Evolutionary conservation across 352 stramenopile species (phyloP).

Genomic region (Heterotrichella gracilis): DNA sequence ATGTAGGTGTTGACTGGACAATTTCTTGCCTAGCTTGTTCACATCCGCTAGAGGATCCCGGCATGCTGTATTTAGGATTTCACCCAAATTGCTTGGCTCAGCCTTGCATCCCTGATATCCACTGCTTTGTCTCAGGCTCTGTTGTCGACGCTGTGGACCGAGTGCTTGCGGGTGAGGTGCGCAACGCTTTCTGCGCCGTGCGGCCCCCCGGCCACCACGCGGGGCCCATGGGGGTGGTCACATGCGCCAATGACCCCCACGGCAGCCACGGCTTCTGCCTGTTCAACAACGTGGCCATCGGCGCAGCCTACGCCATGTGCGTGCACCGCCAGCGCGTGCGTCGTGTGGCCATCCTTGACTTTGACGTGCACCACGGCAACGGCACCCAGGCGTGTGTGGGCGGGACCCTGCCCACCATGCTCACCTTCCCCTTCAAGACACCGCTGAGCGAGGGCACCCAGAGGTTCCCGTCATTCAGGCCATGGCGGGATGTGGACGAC

Average conservation of each 20-base stretch:
- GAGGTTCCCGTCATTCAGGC: conserved; percentile 45
- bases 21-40: too few species aligned
- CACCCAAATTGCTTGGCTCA: too few species aligned
- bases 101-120: too few species aligned
- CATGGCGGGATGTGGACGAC: conserved; percentile 69
- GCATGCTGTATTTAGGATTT: too few species aligned
- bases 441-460: conserved; percentile 14
- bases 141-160: conserved; percentile 41
- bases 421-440: conserved; percentile 39
- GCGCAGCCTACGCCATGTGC: conserved; percentile 67
- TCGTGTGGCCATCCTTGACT: conserved; percentile 69
- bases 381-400: conserved; percentile 74
- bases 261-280: conserved; percentile 58
- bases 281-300: conserved; percentile 88
- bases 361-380: conserved; percentile 93
- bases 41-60: too few species aligned
- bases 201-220: conserved; percentile 79
- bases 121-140: too few species aligned
- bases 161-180: conserved; percentile 42
- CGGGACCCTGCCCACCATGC: conserved; percentile 44
- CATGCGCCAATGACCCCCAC: conserved; percentile 49
- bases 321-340: too few species aligned
- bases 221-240: conserved; percentile 57
- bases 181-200: conserved; percentile 76
- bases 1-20: too few species aligned